Evolutionary conservation across 768 basidiomycete species (phyloP).

Genomic region (Trametes cubensis): DNA sequence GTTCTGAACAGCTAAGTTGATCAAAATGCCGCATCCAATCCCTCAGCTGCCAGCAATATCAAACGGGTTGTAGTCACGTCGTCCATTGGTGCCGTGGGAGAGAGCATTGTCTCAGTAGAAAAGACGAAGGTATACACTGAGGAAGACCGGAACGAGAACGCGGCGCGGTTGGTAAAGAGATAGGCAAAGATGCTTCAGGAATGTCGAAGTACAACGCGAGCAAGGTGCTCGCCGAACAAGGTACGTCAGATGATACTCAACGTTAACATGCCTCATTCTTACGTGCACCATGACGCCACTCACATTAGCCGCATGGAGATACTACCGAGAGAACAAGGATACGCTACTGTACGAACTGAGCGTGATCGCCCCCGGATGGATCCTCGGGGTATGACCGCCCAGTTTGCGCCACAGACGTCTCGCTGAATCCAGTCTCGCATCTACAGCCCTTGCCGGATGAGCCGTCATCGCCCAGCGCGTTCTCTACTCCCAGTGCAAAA

Average conservation of each 20-base stretch:
- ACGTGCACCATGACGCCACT: not conserved
- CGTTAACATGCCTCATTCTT: not conserved
- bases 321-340: constrained; percentile 45
- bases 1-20: not conserved
- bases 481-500: not conserved
- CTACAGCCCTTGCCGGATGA: constrained; percentile 4
- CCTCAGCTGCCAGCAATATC: not conserved
- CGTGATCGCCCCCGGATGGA: constrained; percentile 54
- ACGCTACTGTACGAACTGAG: constrained; percentile 37
- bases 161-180: not conserved
- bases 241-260: constrained; percentile 27
- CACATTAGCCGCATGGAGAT: constrained; percentile 19
- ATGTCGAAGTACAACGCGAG: not conserved
- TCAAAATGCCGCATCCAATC: not conserved
- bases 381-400: constrained; percentile 13
- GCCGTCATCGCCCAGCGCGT: not conserved
- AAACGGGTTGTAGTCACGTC: not conserved
- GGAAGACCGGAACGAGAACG: not conserved
- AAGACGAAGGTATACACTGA: not conserved
- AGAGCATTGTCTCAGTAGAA: not conserved
- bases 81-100: not conserved
- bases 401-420: no score
- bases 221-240: not conserved
- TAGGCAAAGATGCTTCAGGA: not conserved
- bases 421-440: no score